Evolutionary conservation across 2,329 filamentous ascomycete species (phyloP).

Genomic region (Fusarium napiforme): DNA sequence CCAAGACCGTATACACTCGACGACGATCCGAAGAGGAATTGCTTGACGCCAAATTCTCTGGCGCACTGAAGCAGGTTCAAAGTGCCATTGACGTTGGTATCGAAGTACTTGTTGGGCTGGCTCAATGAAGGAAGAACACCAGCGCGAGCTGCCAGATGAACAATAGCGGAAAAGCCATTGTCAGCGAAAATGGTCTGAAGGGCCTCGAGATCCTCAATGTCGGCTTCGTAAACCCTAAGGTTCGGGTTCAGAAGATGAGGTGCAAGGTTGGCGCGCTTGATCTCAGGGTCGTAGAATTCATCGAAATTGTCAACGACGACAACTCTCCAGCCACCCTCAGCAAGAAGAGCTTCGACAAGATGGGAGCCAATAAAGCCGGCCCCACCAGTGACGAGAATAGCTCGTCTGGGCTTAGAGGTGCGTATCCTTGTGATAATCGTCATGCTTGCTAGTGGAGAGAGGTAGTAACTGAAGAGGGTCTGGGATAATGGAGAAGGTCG

Average conservation of each 20-base stretch:
- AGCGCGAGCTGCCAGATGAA: constrained; percentile 9
- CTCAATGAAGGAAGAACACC: constrained; percentile 10
- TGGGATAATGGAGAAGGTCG: background rate
- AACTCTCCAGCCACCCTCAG: constrained; percentile 12
- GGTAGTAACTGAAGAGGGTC: background rate
- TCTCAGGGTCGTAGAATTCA: constrained; percentile 12
- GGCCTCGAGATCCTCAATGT: constrained; percentile 5
- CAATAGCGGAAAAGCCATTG: background rate
- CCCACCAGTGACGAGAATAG: constrained; percentile 13
- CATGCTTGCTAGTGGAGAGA: constrained; percentile 4
- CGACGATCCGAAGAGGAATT: constrained; percentile 16
- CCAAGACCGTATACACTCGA: constrained; percentile 8
- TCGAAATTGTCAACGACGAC: constrained; percentile 15
- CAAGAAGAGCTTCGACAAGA: constrained; percentile 11
- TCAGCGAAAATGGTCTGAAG: constrained; percentile 1
- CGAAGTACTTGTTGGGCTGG: constrained; percentile 2
- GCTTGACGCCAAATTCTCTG: constrained; percentile 4
- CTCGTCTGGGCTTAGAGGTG: background rate
- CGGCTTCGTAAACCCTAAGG: constrained; percentile 6
- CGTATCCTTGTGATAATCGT: constrained; percentile 12
- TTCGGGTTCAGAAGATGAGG: background rate
- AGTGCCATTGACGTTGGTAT: constrained; percentile 12
- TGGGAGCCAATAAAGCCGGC: constrained; percentile 21
- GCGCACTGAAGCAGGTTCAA: constrained; percentile 11
- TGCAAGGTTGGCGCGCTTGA: constrained; percentile 18